These are phyloP conservation scores for Curvularia sp. DNA, from an alignment of 2,329 filamentous ascomycete species.

Conservation along the genomic window DNA sequence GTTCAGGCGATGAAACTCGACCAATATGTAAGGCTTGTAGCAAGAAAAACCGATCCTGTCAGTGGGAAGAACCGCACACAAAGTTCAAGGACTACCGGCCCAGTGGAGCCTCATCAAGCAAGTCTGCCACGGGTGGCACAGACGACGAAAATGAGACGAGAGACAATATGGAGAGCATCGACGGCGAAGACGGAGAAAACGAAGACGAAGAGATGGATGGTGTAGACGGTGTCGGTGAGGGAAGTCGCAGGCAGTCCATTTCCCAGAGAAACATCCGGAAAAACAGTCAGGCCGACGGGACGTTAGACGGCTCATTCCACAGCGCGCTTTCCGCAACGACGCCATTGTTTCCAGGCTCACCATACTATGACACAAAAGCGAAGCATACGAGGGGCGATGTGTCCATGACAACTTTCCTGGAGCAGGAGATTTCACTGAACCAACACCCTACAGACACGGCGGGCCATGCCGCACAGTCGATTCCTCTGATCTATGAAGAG, in stretches of 20 bases:
- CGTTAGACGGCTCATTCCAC: slow-evolving; percentile 18
- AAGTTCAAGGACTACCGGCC: slow-evolving; percentile 41
- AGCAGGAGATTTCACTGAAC: not conserved
- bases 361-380: slow-evolving; percentile 13
- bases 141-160: slow-evolving; percentile 20
- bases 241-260: slow-evolving; percentile 23
- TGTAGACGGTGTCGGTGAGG: slow-evolving; percentile 13
- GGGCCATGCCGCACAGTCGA: slow-evolving; percentile 13
- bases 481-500: slow-evolving; percentile 31
- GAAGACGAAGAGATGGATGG: slow-evolving; percentile 1
- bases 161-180: slow-evolving; percentile 23
- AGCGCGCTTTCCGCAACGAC: slow-evolving; percentile 23
- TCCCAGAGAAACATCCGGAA: slow-evolving; percentile 25
- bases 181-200: slow-evolving; percentile 11
- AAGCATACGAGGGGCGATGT: slow-evolving; percentile 15
- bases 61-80: slow-evolving; percentile 40
- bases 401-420: slow-evolving; percentile 24
- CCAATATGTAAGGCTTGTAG: slow-evolving; percentile 43
- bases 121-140: slow-evolving; percentile 14
- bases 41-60: slow-evolving; percentile 43
- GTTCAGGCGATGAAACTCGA: slow-evolving; percentile 39
- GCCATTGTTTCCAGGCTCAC: slow-evolving; percentile 25
- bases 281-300: slow-evolving; percentile 21
- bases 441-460: not conserved
- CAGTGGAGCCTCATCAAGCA: slow-evolving; percentile 25